Evolutionary conservation across 257 asterid species (phyloP).

Genomic region (Solanum chaucha): DNA sequence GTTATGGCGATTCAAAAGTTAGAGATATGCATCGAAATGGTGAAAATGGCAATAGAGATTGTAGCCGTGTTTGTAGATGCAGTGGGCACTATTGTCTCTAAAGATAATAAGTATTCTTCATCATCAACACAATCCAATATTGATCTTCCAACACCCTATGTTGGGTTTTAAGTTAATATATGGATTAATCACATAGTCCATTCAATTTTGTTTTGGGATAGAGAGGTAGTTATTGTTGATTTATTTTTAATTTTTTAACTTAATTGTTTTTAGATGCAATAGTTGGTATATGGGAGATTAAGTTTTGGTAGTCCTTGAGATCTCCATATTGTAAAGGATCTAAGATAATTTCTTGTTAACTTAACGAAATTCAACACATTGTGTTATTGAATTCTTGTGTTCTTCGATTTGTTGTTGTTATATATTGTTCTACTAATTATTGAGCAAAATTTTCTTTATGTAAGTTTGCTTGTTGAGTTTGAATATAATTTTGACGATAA

Average conservation of each 20-base stretch:
- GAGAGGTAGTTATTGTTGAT: neutral
- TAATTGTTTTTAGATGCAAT: neutral
- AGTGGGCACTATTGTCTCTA: neutral
- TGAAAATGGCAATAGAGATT: neutral
- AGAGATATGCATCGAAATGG: neutral
- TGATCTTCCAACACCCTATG: neutral
- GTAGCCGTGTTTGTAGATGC: neutral
- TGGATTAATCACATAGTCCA: too few relatives aligned
- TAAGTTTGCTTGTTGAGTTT: neutral
- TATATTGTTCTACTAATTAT: neutral
- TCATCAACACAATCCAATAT: neutral
- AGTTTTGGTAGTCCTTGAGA: neutral
- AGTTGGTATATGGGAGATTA: neutral
- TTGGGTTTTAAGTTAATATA: neutral
- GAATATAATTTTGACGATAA: neutral
- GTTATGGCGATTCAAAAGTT: neutral
- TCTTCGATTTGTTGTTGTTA: neutral
- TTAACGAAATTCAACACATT: neutral
- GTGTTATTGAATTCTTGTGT: neutral
- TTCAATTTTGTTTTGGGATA: neutral
- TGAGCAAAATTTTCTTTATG: neutral
- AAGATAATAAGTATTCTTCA: neutral
- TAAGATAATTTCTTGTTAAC: neutral
- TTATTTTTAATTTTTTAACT: neutral
- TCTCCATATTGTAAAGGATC: neutral